These are phyloP conservation scores for Rostrohypoxylon terebratum DNA, from an alignment of 495 filamentous ascomycete genomes.

Conservation along the genomic window DNA sequence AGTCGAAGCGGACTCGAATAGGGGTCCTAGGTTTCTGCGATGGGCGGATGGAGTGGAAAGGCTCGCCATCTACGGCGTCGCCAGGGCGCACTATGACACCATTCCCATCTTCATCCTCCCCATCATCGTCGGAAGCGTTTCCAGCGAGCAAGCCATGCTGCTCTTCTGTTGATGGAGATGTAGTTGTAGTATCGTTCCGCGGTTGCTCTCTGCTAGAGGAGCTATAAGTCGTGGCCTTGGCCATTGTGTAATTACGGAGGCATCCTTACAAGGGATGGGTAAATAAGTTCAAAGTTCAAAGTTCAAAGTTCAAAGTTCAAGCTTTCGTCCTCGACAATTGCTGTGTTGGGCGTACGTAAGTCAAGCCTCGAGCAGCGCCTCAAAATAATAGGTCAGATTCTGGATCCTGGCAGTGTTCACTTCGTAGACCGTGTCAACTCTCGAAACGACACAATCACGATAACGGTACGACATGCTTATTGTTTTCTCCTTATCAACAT, in stretches of 20 bases:
- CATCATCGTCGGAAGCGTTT: conserved; percentile 39
- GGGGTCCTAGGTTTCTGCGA: conserved; percentile 79
- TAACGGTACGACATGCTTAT: conserved; percentile 17
- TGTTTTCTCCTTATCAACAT: conserved; percentile 38
- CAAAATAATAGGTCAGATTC: conserved; percentile 8
- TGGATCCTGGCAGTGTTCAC: conserved; percentile 5
- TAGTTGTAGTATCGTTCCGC: conserved; percentile 34
- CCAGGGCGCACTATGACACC: conserved; percentile 54
- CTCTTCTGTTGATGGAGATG: conserved; percentile 54
- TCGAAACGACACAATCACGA: conserved; percentile 13
- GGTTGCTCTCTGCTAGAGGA: conserved; percentile 45
- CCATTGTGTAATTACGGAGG: conserved; percentile 56
- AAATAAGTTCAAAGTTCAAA: conserved; percentile 14
- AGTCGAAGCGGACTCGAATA: conserved; percentile 89
- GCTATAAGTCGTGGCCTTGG: conserved; percentile 58
- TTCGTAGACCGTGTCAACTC: conserved; percentile 13
- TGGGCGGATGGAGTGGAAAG: conserved; percentile 53
- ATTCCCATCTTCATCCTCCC: conserved; percentile 44
- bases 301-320: too few species aligned
- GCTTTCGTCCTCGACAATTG: conserved; percentile 30
- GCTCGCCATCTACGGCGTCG: conserved; percentile 35
- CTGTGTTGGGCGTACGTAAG: conserved; percentile 25
- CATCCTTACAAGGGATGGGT: conserved; percentile 49
- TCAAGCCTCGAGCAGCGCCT: conserved; percentile 34
- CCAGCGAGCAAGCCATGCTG: conserved; percentile 58